phyloP scores from a whole-genome alignment of 805 yeast species.

The Metschnikowia baotianmanensis region DNA sequence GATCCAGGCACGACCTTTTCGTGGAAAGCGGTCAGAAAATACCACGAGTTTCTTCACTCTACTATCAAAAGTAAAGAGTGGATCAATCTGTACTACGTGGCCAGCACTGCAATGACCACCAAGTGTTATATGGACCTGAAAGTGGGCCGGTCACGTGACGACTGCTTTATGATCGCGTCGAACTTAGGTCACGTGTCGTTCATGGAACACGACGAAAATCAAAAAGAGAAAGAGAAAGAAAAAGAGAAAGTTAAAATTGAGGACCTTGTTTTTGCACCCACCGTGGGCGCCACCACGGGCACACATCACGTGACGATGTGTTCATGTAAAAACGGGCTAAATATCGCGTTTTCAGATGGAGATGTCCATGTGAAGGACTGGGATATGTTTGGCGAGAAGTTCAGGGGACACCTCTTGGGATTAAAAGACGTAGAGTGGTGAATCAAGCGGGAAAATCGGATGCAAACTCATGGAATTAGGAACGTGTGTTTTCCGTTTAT shows the following conservation, averaged over 20 bases:
- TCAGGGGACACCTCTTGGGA: neutral
- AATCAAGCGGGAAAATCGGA: no score
- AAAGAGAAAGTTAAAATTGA: slow-evolving; percentile 3
- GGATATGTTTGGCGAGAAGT: slow-evolving; percentile 4
- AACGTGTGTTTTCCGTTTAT: no score
- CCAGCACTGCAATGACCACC: slow-evolving; percentile 9
- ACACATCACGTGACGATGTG: slow-evolving; percentile 12
- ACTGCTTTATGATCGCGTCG: slow-evolving; percentile 9
- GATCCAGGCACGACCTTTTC: slow-evolving; percentile 6
- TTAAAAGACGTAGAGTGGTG: neutral
- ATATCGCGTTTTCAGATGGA: slow-evolving; percentile 7
- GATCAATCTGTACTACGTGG: slow-evolving; percentile 9
- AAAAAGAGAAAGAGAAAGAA: neutral
- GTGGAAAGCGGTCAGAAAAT: slow-evolving; percentile 10
- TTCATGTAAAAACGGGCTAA: slow-evolving; percentile 9
- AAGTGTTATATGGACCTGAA: slow-evolving; percentile 5
- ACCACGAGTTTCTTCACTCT: slow-evolving; percentile 9
- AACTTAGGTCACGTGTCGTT: slow-evolving; percentile 9
- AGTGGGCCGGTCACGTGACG: slow-evolving; percentile 4
- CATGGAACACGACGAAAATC: slow-evolving; percentile 3
- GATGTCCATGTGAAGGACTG: slow-evolving; percentile 9
- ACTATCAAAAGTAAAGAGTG: slow-evolving; percentile 9
- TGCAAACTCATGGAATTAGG: no score
- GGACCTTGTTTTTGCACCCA: slow-evolving; percentile 8
- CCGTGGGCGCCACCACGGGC: slow-evolving; percentile 12